Percentiles rank a stretch among this genome's conserved stretches.
phyloP scores from a whole-genome alignment of 805 yeast genomes.

The Brettanomyces nanus region DNA sequence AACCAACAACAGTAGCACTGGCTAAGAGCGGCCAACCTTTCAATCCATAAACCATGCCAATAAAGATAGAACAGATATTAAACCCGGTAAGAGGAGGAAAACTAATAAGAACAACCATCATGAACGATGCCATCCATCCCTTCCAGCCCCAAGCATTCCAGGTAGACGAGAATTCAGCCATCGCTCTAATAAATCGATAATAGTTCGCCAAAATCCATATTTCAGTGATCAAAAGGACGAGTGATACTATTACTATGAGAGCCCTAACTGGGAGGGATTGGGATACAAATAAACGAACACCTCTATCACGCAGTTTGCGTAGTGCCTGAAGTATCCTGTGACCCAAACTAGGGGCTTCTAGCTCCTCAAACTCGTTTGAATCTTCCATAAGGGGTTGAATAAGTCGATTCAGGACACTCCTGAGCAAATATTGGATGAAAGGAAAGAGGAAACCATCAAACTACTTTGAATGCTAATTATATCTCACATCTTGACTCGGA shows the following conservation, averaged over 20 bases:
- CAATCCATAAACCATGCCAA: slow-evolving; percentile 82
- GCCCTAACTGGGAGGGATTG: not conserved
- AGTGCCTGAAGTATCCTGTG: no score
- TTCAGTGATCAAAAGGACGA: slow-evolving; percentile 4
- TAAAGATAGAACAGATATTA: slow-evolving; percentile 52
- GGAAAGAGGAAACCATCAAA: no score
- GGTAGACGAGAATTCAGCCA: slow-evolving; percentile 37
- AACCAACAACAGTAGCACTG: slow-evolving; percentile 61
- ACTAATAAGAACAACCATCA: slow-evolving; percentile 54
- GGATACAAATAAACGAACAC: not conserved
- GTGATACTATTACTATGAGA: slow-evolving; percentile 6
- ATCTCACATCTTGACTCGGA: no score
- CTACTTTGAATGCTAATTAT: no score
- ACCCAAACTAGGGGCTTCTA: no score
- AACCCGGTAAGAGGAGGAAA: slow-evolving; percentile 92
- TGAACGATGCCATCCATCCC: slow-evolving; percentile 35
- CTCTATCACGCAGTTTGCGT: no score
- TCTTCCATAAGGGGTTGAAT: no score
- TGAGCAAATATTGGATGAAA: no score
- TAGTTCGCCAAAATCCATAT: slow-evolving; percentile 28
- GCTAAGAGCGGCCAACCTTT: slow-evolving; percentile 79
- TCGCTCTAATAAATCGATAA: slow-evolving; percentile 25
- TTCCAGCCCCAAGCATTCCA: slow-evolving; percentile 25
- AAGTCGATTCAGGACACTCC: no score
- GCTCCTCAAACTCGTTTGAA: no score